Percentiles rank a stretch among this genome's conserved stretches.
These are phyloP conservation scores for Hymenoscyphus salicellus DNA, from an alignment of 2,329 filamentous ascomycete species.

Conservation along the genomic window DNA sequence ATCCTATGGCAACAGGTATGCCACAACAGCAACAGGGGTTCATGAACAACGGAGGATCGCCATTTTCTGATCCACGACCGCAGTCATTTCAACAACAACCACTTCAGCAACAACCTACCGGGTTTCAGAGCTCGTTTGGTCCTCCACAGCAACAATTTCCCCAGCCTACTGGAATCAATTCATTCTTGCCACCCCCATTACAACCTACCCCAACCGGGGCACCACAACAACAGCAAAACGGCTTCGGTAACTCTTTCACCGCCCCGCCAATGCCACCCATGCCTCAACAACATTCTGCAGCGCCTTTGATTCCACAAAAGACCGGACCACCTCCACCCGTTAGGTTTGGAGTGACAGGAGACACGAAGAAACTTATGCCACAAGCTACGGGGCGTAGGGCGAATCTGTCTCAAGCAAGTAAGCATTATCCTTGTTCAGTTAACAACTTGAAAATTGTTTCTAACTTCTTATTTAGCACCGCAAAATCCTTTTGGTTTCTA, in stretches of 20 bases:
- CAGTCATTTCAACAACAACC: conserved; percentile 43
- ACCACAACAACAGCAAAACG: conserved; percentile 47
- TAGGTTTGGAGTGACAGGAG: conserved; percentile 75
- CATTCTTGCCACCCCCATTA: conserved; percentile 56
- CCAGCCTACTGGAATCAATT: conserved; percentile 49
- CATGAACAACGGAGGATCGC: conserved; percentile 47
- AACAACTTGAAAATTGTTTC: conserved; percentile 11
- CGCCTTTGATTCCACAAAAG: conserved; percentile 70
- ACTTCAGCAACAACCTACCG: conserved; percentile 49
- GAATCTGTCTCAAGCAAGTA: conserved; percentile 93
- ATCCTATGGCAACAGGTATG: conserved; percentile 28
- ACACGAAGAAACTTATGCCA: conserved; percentile 72
- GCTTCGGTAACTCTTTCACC: conserved; percentile 44
- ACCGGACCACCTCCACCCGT: conserved; percentile 85
- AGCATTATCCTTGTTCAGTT: conserved; percentile 47
- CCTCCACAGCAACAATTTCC: conserved; percentile 38
- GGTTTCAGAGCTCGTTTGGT: conserved; percentile 46
- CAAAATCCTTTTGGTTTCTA: conserved; percentile 71
- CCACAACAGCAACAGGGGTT: conserved; percentile 32
- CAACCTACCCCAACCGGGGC: conserved; percentile 59
- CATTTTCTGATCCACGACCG: conserved; percentile 54
- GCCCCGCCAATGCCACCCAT: conserved; percentile 48
- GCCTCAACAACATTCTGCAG: conserved; percentile 54
- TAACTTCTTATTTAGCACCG: conserved; percentile 48
- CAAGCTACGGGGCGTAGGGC: conserved; percentile 88